A percentile compares a stretch with the other conserved stretches of the same genome.
These are phyloP conservation scores for Biscutella auriculata DNA, from an alignment of 441 rosid genomes.

Conservation along the genomic window DNA sequence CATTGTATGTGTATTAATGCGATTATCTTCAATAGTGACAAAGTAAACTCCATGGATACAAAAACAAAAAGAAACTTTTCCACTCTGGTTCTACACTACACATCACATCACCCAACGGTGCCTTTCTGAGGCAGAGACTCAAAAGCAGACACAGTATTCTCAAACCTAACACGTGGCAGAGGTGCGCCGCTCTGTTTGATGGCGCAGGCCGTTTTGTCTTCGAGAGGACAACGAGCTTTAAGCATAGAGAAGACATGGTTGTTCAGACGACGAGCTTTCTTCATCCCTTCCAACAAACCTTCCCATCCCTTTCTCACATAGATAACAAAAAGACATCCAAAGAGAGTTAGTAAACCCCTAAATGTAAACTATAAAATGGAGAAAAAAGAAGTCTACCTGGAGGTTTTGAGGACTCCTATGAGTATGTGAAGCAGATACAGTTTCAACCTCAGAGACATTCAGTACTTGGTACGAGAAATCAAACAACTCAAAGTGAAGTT, in stretches of 20 bases:
- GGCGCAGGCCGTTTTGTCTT: slow-evolving; percentile 92
- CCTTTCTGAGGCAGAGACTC: slow-evolving; percentile 97
- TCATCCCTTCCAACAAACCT: slow-evolving; percentile 79
- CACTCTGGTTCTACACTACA: neutral
- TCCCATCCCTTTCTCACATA: slow-evolving; percentile 74
- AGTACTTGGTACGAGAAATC: slow-evolving; percentile 96
- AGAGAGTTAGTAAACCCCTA: neutral
- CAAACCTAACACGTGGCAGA: slow-evolving; percentile 78
- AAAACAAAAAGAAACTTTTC: no score
- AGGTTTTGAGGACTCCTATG: slow-evolving; percentile 46
- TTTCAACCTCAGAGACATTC: slow-evolving; percentile 91
- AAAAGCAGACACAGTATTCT: slow-evolving; percentile 93
- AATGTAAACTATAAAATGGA: neutral
- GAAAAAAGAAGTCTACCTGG: slow-evolving; percentile 43
- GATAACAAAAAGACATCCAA: neutral
- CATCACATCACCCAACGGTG: slow-evolving; percentile 22
- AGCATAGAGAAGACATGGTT: slow-evolving; percentile 97
- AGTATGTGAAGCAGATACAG: slow-evolving; percentile 43
- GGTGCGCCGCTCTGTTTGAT: slow-evolving; percentile 98
- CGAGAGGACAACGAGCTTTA: slow-evolving; percentile 93
- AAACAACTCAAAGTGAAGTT: slow-evolving; percentile 93
- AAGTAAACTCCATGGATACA: neutral
- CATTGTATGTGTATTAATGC: neutral
- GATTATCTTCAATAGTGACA: neutral
- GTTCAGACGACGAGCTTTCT: slow-evolving; percentile 89